A percentile compares a stretch with the other conserved stretches of the same genome.
These are phyloP conservation scores for Pseudogymnoascus sp. DNA, from an alignment of 2,329 filamentous ascomycete species.

Conservation along the genomic window DNA sequence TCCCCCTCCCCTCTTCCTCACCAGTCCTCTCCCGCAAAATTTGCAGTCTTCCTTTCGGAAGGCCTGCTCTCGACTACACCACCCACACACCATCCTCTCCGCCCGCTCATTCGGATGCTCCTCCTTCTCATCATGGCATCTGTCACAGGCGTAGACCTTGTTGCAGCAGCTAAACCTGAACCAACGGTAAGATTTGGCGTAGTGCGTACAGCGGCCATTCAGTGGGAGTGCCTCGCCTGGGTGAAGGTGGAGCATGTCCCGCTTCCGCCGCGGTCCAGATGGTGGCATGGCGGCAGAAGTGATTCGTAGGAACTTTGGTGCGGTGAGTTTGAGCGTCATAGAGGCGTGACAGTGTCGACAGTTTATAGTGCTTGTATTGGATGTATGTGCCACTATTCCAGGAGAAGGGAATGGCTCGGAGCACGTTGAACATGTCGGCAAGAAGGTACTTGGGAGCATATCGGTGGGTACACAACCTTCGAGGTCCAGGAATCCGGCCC, in stretches of 20 bases:
- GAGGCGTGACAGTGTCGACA: constrained; percentile 72
- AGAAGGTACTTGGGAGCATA: constrained; percentile 64
- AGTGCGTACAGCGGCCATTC: constrained; percentile 48
- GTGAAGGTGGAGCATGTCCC: constrained; percentile 47
- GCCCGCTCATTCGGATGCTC: constrained; percentile 74
- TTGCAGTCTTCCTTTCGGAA: constrained; percentile 68
- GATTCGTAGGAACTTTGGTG: constrained; percentile 68
- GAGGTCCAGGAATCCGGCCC: constrained; percentile 70
- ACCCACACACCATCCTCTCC: constrained; percentile 74
- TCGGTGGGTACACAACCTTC: constrained; percentile 66
- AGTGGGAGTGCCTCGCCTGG: constrained; percentile 47
- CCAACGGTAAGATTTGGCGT: constrained; percentile 52
- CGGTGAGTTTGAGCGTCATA: constrained; percentile 71
- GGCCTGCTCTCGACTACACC: constrained; percentile 71
- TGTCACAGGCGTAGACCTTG: constrained; percentile 53
- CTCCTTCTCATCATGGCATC: constrained; percentile 58
- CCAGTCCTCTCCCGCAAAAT: constrained; percentile 61
- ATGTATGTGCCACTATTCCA: constrained; percentile 63
- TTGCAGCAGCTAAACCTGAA: constrained; percentile 57
- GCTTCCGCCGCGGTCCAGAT: constrained; percentile 34
- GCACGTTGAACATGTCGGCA: constrained; percentile 69
- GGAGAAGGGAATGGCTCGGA: constrained; percentile 54
- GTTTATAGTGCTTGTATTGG: constrained; percentile 63
- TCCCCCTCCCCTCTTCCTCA: constrained; percentile 57
- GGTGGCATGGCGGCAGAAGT: constrained; percentile 38